These are phyloP conservation scores for Vanderwaltozyma verrucispora DNA, from an alignment of 805 yeast species.

Conservation along the genomic window DNA sequence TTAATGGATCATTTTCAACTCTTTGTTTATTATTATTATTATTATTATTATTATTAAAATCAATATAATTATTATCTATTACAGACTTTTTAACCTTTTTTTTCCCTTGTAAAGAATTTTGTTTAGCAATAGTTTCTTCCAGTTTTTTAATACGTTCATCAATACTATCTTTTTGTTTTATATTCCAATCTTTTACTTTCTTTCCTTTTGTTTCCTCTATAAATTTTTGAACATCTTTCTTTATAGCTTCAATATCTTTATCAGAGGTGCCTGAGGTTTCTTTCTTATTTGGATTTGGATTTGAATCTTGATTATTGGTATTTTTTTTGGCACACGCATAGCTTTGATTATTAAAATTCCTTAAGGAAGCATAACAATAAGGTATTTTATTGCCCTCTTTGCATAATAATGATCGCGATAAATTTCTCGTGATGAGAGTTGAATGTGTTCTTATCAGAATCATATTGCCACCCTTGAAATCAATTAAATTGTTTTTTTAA, in stretches of 20 bases:
- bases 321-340: neutral
- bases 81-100: slow-evolving; percentile 4
- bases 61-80: slow-evolving; percentile 1
- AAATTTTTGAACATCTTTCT: slow-evolving; percentile 17
- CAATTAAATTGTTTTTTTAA: no score
- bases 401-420: no score
- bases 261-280: slow-evolving; percentile 14
- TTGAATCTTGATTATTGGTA: neutral
- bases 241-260: slow-evolving; percentile 16
- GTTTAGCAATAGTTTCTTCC: slow-evolving; percentile 18
- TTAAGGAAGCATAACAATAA: no score
- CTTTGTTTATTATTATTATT: neutral
- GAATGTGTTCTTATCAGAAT: neutral
- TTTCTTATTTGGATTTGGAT: neutral
- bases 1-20: slow-evolving; percentile 4
- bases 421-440: no score
- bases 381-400: no score
- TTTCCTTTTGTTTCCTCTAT: slow-evolving; percentile 14
- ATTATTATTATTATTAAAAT: neutral
- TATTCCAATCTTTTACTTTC: slow-evolving; percentile 8
- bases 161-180: slow-evolving; percentile 12
- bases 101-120: neutral
- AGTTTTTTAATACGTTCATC: slow-evolving; percentile 18
- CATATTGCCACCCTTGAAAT: neutral
- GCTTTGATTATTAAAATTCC: neutral